These are phyloP conservation scores for Ceratobasidium sp. DNA, from an alignment of 1,284 basidiomycete genomes.

Conservation along the genomic window DNA sequence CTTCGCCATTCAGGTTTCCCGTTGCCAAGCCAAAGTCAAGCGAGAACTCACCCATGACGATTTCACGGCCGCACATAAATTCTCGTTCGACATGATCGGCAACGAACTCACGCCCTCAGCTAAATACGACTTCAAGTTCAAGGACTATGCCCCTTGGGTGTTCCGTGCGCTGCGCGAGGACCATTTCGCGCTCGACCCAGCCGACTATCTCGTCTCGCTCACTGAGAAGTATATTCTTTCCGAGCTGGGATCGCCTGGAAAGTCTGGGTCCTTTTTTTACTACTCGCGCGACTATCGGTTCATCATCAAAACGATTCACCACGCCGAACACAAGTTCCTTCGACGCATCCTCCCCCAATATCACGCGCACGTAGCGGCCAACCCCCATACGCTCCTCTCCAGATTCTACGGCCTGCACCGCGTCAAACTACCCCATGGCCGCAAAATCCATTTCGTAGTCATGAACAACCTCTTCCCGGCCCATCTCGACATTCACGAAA, in stretches of 20 bases:
- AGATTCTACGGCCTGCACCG: conserved; percentile 97
- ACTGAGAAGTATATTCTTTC: conserved; percentile 98
- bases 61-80: conserved; percentile 92
- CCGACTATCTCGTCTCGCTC: conserved; percentile 95
- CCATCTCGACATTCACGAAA: conserved; percentile 97
- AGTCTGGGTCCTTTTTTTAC: conserved; percentile 99
- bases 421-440: conserved; percentile 93
- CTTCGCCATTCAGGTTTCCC: conserved; percentile 75
- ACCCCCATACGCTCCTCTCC: conserved; percentile 94
- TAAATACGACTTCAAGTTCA: conserved; percentile 98
- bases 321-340: conserved; percentile 94
- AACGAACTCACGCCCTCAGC: conserved; percentile 98
- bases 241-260: conserved; percentile 98
- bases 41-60: conserved; percentile 88
- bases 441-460: conserved; percentile 99
- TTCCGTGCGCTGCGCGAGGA: conserved; percentile 96
- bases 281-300: conserved; percentile 99
- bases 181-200: conserved; percentile 94
- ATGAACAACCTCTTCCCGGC: conserved; percentile 99
- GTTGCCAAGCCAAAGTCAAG: conserved; percentile 95
- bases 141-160: conserved; percentile 98
- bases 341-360: conserved; percentile 88
- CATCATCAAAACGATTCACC: conserved; percentile 99
- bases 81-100: conserved; percentile 97
- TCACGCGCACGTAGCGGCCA: conserved; percentile 87